Conservation (phyloP, 352 stramenopile species). For the Phytophthora sojae region DNA sequence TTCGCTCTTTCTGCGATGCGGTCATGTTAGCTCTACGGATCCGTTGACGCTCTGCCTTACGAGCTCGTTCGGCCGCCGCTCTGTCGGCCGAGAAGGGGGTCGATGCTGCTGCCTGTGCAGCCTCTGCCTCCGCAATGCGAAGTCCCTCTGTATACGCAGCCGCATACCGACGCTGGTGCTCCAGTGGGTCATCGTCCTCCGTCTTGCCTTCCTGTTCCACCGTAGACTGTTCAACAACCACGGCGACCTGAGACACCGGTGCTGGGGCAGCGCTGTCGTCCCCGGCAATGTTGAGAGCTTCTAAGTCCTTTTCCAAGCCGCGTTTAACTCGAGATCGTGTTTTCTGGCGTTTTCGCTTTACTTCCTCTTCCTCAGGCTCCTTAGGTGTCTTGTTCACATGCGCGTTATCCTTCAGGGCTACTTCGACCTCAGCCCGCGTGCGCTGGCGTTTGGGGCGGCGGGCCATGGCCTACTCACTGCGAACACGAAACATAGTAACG, state of each 20-base stretch:
- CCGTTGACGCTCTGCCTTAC: not conserved
- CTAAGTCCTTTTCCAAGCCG: not conserved
- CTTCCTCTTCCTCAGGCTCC: not conserved
- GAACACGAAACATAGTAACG: not conserved
- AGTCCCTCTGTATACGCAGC: not conserved
- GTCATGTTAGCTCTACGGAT: too few species aligned
- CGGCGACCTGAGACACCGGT: not conserved
- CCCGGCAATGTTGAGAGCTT: not conserved
- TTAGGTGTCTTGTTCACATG: not conserved
- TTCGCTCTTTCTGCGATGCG: too few species aligned
- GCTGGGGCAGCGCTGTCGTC: too few species aligned
- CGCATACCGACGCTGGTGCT: not conserved
- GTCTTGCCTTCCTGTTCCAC: not conserved
- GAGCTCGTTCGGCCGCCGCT: not conserved
- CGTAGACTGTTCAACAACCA: not conserved
- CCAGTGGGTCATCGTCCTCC: not conserved
- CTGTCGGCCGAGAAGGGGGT: not conserved
- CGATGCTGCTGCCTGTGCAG: too few species aligned
- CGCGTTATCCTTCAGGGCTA: not conserved
- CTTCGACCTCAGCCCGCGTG: not conserved
- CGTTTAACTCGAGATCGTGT: not conserved
- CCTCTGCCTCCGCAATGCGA: not conserved
- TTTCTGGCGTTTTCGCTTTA: not conserved
- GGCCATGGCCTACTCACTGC: not conserved
- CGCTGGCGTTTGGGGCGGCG: not conserved